phyloP scores from a whole-genome alignment of 2,329 filamentous ascomycete genomes.

The Microsporum canis region DNA sequence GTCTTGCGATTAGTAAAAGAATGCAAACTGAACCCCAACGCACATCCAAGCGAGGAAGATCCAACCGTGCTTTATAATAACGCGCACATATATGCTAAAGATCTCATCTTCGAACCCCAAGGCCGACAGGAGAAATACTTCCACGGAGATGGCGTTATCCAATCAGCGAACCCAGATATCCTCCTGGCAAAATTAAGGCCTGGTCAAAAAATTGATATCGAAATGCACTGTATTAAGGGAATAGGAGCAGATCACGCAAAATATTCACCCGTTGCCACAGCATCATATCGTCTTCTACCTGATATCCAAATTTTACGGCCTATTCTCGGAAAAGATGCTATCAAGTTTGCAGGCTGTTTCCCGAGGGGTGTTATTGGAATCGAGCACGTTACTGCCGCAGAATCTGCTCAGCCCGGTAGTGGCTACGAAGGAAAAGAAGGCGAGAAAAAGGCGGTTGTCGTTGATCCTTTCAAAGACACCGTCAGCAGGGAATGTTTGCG shows the following conservation, averaged over 20 bases:
- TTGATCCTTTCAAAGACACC: conserved; percentile 83
- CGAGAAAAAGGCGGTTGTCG: conserved; percentile 76
- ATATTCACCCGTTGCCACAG: conserved; percentile 91
- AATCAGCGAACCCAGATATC: conserved; percentile 79
- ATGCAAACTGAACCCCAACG: conserved; percentile 68
- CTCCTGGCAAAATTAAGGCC: conserved; percentile 88
- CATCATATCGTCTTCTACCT: conserved; percentile 81
- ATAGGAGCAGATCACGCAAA: conserved; percentile 91
- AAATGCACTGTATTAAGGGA: conserved; percentile 91
- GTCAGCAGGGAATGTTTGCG: conserved; percentile 87
- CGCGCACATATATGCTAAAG: conserved; percentile 67
- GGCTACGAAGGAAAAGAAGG: conserved; percentile 65
- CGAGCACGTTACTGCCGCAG: conserved; percentile 56
- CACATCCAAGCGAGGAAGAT: conserved; percentile 61
- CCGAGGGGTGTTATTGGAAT: conserved; percentile 75
- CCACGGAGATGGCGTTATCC: conserved; percentile 49
- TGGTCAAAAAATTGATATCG: conserved; percentile 72
- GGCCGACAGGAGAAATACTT: conserved; percentile 64
- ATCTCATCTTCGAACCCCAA: conserved; percentile 64
- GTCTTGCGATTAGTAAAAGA: conserved; percentile 63
- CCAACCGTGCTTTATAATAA: conserved; percentile 76
- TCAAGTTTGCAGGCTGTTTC: conserved; percentile 85
- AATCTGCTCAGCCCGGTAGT: conserved; percentile 48
- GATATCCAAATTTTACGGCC: conserved; percentile 73
- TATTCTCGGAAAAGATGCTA: conserved; percentile 74